Conservation (phyloP, 257 asterid genomes). For the Forsythia viridissima region DNA sequence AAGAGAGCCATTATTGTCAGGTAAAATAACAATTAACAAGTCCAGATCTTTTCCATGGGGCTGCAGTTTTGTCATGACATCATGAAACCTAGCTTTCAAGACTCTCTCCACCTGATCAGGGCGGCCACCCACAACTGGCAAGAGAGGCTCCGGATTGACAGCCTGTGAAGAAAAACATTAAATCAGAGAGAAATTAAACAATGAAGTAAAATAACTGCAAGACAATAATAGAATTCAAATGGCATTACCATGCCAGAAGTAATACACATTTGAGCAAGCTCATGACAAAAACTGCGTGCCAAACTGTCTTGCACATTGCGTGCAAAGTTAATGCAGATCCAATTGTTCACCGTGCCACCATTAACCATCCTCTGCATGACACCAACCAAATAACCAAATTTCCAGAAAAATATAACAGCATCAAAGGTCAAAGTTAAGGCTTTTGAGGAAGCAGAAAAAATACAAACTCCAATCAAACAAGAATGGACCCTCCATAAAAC, state of each 20-base stretch:
- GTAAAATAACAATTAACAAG: slow-evolving; percentile 78
- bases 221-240: neutral
- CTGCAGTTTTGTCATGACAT: slow-evolving; percentile 61
- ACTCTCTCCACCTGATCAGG: slow-evolving; percentile 89
- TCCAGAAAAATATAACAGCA: neutral
- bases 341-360: slow-evolving; percentile 78
- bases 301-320: slow-evolving; percentile 67
- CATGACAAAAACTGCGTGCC: slow-evolving; percentile 71
- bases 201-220: neutral
- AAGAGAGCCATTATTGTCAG: slow-evolving; percentile 93
- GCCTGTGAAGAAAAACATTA: slow-evolving; percentile 39
- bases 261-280: slow-evolving; percentile 88
- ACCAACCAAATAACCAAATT: neutral
- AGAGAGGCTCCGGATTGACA: slow-evolving; percentile 71
- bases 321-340: slow-evolving; percentile 91
- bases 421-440: neutral
- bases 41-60: slow-evolving; percentile 76
- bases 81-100: slow-evolving; percentile 70
- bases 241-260: slow-evolving; percentile 89
- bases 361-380: slow-evolving; percentile 85
- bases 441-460: neutral
- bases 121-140: slow-evolving; percentile 66
- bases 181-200: slow-evolving; percentile 2
- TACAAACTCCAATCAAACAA: neutral
- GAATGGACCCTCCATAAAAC: neutral